These are phyloP conservation scores for Trichophyton mentagrophytes DNA, from an alignment of 2,329 filamentous ascomycete species.

Conservation along the genomic window DNA sequence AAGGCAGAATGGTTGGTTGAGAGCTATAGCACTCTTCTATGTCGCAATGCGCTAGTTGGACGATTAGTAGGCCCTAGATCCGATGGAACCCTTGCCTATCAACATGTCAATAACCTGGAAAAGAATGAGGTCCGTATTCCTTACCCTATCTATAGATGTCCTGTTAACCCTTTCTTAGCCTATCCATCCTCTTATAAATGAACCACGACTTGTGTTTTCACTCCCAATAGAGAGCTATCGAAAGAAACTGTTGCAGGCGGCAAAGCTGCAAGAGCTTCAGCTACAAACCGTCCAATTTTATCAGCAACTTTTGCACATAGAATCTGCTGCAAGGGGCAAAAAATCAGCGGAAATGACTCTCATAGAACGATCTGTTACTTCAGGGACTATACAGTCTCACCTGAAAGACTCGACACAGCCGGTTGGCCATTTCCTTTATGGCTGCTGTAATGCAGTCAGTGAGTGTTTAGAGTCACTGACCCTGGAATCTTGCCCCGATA, in stretches of 20 bases:
- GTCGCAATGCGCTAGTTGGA: constrained; percentile 14
- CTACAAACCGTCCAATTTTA: constrained; percentile 25
- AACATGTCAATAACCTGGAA: not conserved
- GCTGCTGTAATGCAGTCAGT: constrained; percentile 26
- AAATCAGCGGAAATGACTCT: constrained; percentile 33
- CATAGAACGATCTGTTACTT: constrained; percentile 31
- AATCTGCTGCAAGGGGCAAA: constrained; percentile 22
- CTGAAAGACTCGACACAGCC: constrained; percentile 33
- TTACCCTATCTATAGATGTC: not conserved
- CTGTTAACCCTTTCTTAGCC: constrained; percentile 20
- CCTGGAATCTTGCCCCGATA: constrained; percentile 15
- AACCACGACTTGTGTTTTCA: constrained; percentile 22
- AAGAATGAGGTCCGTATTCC: constrained; percentile 9
- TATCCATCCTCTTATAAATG: constrained; percentile 30
- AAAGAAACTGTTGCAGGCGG: constrained; percentile 18
- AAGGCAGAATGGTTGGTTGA: constrained; percentile 16
- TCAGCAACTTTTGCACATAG: constrained; percentile 22
- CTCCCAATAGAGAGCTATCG: constrained; percentile 13
- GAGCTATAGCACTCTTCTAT: constrained; percentile 23
- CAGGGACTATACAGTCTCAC: constrained; percentile 26
- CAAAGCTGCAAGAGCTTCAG: constrained; percentile 28
- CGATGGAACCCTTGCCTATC: constrained; percentile 3
- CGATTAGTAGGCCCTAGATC: constrained; percentile 14
- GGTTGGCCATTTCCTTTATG: constrained; percentile 26
- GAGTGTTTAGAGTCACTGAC: constrained; percentile 21